Conservation (phyloP, 805 yeast species). For the Metschnikowia drakensbergensis region DNA sequence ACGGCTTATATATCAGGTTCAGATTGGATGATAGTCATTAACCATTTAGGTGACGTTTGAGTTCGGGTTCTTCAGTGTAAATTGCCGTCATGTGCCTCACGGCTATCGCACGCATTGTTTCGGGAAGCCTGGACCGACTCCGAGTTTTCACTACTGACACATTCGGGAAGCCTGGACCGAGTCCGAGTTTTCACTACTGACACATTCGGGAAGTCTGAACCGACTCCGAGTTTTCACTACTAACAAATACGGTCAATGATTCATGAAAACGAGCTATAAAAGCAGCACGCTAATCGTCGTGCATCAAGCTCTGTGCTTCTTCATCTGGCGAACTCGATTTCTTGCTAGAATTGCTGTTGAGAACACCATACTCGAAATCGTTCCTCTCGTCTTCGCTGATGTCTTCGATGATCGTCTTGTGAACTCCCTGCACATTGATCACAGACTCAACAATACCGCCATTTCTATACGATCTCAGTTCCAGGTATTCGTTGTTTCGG, state of each 20-base stretch:
- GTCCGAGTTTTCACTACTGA: background rate
- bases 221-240: background rate
- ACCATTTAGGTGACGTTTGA: background rate
- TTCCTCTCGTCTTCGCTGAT: conserved; percentile 42
- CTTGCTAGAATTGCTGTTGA: conserved; percentile 9
- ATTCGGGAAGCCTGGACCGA: background rate
- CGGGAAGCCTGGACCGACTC: background rate
- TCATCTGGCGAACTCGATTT: conserved; percentile 14
- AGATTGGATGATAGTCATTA: background rate
- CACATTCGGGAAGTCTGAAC: background rate
- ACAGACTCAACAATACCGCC: conserved; percentile 78
- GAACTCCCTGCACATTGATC: conserved; percentile 78
- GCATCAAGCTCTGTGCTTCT: conserved; percentile 18
- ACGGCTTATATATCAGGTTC: background rate
- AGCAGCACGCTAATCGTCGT: background rate
- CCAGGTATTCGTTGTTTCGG: conserved; percentile 26
- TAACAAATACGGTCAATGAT: background rate
- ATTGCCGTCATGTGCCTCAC: background rate
- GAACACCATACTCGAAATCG: conserved; percentile 19
- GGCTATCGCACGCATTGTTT: conserved; percentile 1
- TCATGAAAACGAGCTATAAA: background rate
- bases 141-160: background rate
- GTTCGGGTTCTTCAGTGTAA: background rate
- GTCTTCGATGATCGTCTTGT: conserved; percentile 79
- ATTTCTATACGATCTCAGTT: conserved; percentile 40